Percentiles rank a stretch among this genome's conserved stretches.
Conservation (phyloP, 306 rosid species). For the Prunus mume region DNA sequence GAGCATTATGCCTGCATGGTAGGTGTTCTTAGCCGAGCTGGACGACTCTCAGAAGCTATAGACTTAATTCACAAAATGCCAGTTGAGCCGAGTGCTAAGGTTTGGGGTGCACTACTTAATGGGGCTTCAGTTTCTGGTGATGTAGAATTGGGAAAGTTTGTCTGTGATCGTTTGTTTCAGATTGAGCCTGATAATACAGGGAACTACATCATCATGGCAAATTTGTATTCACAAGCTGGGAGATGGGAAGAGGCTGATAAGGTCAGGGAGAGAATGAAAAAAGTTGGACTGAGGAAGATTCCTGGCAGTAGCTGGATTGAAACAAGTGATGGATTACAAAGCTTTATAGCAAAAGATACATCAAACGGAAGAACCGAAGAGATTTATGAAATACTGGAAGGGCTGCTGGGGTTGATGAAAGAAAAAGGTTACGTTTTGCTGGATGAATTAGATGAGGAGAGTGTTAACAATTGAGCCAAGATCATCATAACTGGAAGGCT, state of each 20-base stretch:
- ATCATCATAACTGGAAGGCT: conserved; percentile 7
- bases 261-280: conserved; percentile 62
- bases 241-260: conserved; percentile 76
- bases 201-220: conserved; percentile 81
- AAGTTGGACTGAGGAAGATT: conserved; percentile 59
- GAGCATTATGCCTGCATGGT: conserved; percentile 96
- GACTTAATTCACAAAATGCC: conserved; percentile 65
- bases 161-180: conserved; percentile 53
- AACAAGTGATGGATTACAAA: conserved; percentile 44
- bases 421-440: conserved; percentile 46
- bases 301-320: conserved; percentile 78
- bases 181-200: conserved; percentile 81
- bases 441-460: conserved; percentile 46
- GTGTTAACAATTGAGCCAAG: conserved; percentile 26
- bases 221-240: conserved; percentile 69
- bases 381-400: conserved; percentile 52
- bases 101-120: conserved; percentile 85
- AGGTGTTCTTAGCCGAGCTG: conserved; percentile 77
- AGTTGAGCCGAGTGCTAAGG: conserved; percentile 70
- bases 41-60: conserved; percentile 66
- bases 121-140: conserved; percentile 77
- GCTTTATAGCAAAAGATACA: conserved; percentile 49
- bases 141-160: conserved; percentile 69
- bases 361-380: conserved; percentile 51
- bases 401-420: conserved; percentile 56